These are phyloP conservation scores for Boletus fagicola DNA, from an alignment of 768 basidiomycete genomes.

Conservation along the genomic window DNA sequence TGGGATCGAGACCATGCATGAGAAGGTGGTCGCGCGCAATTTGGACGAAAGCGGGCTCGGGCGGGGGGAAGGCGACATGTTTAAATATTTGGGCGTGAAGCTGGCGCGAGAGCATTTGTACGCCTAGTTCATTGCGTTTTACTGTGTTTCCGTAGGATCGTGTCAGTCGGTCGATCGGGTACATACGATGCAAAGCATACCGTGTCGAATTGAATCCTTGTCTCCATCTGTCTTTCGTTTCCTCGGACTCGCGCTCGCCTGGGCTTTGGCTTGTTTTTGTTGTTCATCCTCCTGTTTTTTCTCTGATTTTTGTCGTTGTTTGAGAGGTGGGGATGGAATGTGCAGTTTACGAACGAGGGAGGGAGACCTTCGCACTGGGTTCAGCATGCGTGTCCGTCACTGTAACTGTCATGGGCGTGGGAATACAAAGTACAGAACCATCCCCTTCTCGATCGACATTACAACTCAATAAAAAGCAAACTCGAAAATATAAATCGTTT, in stretches of 20 bases:
- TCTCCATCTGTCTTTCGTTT: background rate
- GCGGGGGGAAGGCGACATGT: slow-evolving; percentile 59
- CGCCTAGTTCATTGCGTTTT: slow-evolving; percentile 85
- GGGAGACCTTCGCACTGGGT: slow-evolving; percentile 14
- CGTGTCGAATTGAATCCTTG: background rate
- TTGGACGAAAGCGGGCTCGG: slow-evolving; percentile 58
- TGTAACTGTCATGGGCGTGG: slow-evolving; percentile 4
- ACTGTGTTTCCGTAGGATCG: slow-evolving; percentile 34
- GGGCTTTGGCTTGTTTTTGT: background rate
- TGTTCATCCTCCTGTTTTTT: background rate
- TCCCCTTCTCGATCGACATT: too few species aligned
- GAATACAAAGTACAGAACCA: background rate
- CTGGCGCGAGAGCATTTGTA: slow-evolving; percentile 83
- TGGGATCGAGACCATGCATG: slow-evolving; percentile 78
- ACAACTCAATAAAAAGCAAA: background rate
- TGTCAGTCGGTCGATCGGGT: background rate
- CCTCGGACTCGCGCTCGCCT: background rate
- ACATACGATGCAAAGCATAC: background rate
- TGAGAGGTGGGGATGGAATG: slow-evolving; percentile 8
- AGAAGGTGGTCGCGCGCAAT: slow-evolving; percentile 80
- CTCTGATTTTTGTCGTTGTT: slow-evolving; percentile 14
- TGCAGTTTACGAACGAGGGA: slow-evolving; percentile 17
- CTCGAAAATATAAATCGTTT: background rate
- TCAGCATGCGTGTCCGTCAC: slow-evolving; percentile 16
- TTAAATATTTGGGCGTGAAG: slow-evolving; percentile 83